Evolutionary conservation across 805 yeast genomes (phyloP).

Genomic region (Lipomyces yamadae): DNA sequence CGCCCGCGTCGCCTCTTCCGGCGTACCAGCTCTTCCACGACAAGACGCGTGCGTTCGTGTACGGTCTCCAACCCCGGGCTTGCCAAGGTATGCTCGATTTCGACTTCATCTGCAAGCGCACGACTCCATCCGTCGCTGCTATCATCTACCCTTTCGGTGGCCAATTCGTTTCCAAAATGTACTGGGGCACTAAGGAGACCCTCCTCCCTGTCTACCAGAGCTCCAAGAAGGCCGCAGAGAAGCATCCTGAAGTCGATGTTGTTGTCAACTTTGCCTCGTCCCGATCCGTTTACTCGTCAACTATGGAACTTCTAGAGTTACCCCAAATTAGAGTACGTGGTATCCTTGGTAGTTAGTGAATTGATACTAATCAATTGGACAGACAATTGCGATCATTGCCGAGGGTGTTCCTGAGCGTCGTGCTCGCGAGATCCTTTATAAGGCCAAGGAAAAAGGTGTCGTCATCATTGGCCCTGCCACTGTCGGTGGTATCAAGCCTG

Average conservation of each 20-base stretch:
- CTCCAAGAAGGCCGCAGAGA: slow-evolving; percentile 49
- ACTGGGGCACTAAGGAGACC: slow-evolving; percentile 57
- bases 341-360: background rate
- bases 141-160: slow-evolving; percentile 55
- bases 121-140: slow-evolving; percentile 54
- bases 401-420: slow-evolving; percentile 58
- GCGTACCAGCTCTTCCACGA: slow-evolving; percentile 50
- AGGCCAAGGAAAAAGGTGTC: slow-evolving; percentile 53
- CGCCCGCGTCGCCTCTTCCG: slow-evolving; percentile 41
- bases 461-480: slow-evolving; percentile 56
- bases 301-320: slow-evolving; percentile 54
- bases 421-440: slow-evolving; percentile 53
- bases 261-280: slow-evolving; percentile 56
- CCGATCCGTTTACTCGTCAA: slow-evolving; percentile 54
- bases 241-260: slow-evolving; percentile 56
- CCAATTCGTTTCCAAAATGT: slow-evolving; percentile 53
- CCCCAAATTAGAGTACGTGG: slow-evolving; percentile 48
- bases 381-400: slow-evolving; percentile 55
- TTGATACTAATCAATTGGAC: slow-evolving; percentile 3
- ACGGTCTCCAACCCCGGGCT: slow-evolving; percentile 55
- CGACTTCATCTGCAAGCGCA: slow-evolving; percentile 54
- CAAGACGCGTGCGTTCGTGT: slow-evolving; percentile 53
- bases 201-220: slow-evolving; percentile 53
- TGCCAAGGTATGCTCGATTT: slow-evolving; percentile 57
- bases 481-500: slow-evolving; percentile 57